Conservation (phyloP, 2,329 filamentous ascomycete genomes). For the Botrytis medusae region DNA sequence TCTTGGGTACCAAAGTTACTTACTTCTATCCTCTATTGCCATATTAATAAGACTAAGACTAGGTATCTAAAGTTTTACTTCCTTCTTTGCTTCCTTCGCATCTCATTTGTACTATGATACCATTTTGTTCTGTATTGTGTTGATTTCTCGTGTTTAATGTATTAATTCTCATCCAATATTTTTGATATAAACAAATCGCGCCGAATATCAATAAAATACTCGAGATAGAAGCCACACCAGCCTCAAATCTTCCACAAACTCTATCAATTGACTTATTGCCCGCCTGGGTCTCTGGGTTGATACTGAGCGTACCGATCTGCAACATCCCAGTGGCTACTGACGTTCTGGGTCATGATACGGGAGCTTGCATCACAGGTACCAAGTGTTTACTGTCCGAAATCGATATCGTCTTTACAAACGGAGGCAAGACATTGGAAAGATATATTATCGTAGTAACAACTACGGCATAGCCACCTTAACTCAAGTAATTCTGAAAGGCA, state of each 20-base stretch:
- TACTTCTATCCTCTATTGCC: neutral
- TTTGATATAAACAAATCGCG: neutral
- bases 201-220: neutral
- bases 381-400: conserved; percentile 14
- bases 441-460: conserved; percentile 3
- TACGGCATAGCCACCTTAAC: neutral
- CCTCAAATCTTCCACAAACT: too few relatives aligned
- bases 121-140: neutral
- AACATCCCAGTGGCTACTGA: conserved; percentile 1
- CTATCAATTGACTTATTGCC: neutral
- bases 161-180: neutral
- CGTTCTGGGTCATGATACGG: conserved; percentile 15
- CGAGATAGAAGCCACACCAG: neutral
- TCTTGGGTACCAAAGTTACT: neutral
- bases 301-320: neutral
- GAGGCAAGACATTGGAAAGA: conserved; percentile 3
- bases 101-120: neutral
- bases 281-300: neutral
- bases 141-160: neutral
- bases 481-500: neutral
- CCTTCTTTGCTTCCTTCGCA: neutral
- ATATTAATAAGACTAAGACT: neutral
- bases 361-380: conserved; percentile 18
- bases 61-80: neutral
- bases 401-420: conserved; percentile 15